phyloP scores from a whole-genome alignment of 768 basidiomycete species.

The Leccinum arenicola region DNA sequence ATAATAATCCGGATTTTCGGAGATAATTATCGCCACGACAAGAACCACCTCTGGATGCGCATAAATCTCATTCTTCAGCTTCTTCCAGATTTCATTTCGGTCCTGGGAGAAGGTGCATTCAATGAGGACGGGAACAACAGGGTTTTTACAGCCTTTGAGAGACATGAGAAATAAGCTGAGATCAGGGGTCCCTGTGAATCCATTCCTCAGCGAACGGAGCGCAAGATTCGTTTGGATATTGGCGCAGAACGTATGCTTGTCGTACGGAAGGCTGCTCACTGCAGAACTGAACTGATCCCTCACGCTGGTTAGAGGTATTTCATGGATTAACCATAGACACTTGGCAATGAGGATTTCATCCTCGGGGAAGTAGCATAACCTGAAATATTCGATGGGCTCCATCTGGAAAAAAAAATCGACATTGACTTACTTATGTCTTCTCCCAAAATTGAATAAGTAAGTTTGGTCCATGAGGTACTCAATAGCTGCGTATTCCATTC shows the following conservation, averaged over 20 bases:
- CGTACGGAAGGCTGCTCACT: neutral
- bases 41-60: neutral
- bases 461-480: neutral
- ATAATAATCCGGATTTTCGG: neutral
- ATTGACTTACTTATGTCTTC: neutral
- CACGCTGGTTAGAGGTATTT: neutral
- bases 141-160: neutral
- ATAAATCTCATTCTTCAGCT: neutral
- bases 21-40: neutral
- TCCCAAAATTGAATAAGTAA: neutral
- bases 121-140: neutral
- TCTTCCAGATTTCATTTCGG: neutral
- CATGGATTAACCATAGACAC: neutral
- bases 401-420: neutral
- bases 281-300: neutral
- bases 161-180: neutral
- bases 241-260: neutral
- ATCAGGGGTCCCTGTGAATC: neutral
- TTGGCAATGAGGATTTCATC: neutral
- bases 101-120: constrained; percentile 6
- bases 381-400: neutral
- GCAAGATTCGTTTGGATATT: neutral
- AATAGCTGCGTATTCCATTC: neutral
- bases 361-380: neutral
- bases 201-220: neutral